Percentiles rank a stretch among this genome's conserved stretches.
Conservation (phyloP, 2,329 filamentous ascomycete genomes). For the Chalara sp. region DNA sequence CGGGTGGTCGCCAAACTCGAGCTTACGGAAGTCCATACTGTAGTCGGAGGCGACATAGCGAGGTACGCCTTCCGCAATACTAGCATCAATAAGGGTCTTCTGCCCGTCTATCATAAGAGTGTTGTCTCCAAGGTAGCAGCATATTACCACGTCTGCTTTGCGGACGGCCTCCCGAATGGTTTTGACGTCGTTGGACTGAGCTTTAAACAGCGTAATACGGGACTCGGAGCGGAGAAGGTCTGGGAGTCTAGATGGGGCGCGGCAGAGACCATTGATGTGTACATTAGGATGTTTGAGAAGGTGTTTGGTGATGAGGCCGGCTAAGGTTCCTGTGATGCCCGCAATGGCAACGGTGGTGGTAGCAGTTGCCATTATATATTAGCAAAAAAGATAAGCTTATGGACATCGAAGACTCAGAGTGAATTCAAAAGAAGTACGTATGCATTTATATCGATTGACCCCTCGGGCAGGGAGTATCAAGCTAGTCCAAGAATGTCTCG, state of each 20-base stretch:
- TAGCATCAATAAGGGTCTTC: slow-evolving; percentile 34
- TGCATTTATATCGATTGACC: too few species aligned
- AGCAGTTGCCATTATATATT: not conserved
- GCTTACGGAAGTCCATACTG: slow-evolving; percentile 33
- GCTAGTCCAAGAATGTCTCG: too few species aligned
- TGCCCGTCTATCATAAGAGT: slow-evolving; percentile 35
- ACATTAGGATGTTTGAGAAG: not conserved
- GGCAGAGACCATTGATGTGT: not conserved
- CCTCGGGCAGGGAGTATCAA: too few species aligned
- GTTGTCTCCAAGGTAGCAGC: slow-evolving; percentile 33
- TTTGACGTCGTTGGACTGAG: not conserved
- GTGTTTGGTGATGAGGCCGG: not conserved
- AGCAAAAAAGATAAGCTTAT: not conserved
- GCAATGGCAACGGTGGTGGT: not conserved
- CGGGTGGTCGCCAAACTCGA: slow-evolving; percentile 30
- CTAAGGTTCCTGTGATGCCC: not conserved
- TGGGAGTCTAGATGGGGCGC: not conserved
- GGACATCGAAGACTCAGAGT: too few species aligned
- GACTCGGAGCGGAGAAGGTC: not conserved
- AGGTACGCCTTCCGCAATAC: slow-evolving; percentile 27
- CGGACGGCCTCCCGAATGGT: not conserved
- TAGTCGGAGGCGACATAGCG: slow-evolving; percentile 36
- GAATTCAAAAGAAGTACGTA: too few species aligned
- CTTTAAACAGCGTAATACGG: not conserved
- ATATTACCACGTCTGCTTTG: slow-evolving; percentile 18